phyloP scores from a whole-genome alignment of 176 grass and related monocot species.

The bread wheat (Triticum aestivum) region DNA sequence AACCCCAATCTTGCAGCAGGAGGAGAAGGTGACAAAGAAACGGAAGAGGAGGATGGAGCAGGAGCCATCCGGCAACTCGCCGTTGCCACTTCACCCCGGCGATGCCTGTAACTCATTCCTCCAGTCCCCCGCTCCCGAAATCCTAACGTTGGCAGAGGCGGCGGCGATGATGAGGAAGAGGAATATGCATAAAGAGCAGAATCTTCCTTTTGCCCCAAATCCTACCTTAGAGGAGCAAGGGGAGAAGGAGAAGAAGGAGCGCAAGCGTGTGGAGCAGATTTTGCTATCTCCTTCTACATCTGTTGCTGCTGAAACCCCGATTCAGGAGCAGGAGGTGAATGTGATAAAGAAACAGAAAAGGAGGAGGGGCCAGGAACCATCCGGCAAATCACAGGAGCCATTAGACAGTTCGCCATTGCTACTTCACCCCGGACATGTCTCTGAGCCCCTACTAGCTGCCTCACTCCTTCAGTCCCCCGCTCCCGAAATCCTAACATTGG shows the following conservation, averaged over 20 bases:
- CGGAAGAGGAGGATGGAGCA: not conserved
- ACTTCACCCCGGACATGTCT: not conserved
- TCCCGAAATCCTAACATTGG: not conserved
- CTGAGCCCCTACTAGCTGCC: not conserved
- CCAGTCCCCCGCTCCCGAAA: not conserved
- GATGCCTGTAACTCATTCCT: not conserved
- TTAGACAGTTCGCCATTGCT: not conserved
- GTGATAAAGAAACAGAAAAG: not conserved
- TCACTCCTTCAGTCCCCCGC: not conserved
- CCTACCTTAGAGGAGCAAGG: too few species aligned
- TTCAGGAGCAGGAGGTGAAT: not conserved
- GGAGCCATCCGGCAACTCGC: not conserved
- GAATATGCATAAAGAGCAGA: not conserved
- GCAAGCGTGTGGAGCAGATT: not conserved
- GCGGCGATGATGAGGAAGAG: not conserved
- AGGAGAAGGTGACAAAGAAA: not conserved
- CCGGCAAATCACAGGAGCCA: not conserved
- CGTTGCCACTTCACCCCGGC: not conserved
- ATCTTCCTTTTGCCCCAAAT: not conserved
- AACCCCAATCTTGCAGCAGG: not conserved
- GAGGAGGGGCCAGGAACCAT: not conserved
- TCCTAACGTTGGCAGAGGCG: not conserved
- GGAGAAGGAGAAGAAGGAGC: not conserved
- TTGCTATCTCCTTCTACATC: not conserved
- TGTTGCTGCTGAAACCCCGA: not conserved